Percentiles rank a stretch among this genome's conserved stretches.
Conservation (phyloP, 208 protist species). For the Phytomonas francai region DNA sequence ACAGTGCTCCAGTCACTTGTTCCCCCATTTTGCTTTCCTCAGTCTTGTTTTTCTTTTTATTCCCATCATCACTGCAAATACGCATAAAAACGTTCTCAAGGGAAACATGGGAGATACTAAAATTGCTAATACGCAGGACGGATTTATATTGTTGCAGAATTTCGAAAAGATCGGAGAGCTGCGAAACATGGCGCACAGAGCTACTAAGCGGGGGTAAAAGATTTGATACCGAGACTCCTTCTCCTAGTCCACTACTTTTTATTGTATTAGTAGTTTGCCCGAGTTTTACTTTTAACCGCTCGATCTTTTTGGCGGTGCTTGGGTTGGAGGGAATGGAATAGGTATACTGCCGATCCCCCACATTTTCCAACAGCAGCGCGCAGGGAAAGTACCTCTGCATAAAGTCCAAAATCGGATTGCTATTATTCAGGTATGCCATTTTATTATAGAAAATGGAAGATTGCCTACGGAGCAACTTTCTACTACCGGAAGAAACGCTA, state of each 20-base stretch:
- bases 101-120: conserved; percentile 59
- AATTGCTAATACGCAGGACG: conserved; percentile 45
- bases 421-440: too few species aligned
- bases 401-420: too few species aligned
- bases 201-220: neutral
- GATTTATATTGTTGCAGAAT: conserved; percentile 24
- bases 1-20: too few species aligned
- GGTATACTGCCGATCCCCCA: conserved; percentile 30
- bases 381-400: conserved; percentile 26
- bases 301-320: conserved; percentile 20
- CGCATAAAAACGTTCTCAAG: conserved; percentile 70
- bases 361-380: conserved; percentile 28
- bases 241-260: neutral
- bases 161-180: conserved; percentile 39
- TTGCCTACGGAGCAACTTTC: too few species aligned
- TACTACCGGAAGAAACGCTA: too few species aligned
- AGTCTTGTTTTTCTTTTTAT: neutral
- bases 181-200: conserved; percentile 12
- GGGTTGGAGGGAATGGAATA: conserved; percentile 27
- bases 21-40: too few species aligned
- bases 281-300: conserved; percentile 13
- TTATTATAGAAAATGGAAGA: too few species aligned
- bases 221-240: neutral
- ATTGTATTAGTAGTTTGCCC: neutral
- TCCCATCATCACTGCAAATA: conserved; percentile 24